Base-by-base conservation (phyloP, 2,329 filamentous ascomycete genomes). In the Colletotrichum cordylinicola region DNA sequence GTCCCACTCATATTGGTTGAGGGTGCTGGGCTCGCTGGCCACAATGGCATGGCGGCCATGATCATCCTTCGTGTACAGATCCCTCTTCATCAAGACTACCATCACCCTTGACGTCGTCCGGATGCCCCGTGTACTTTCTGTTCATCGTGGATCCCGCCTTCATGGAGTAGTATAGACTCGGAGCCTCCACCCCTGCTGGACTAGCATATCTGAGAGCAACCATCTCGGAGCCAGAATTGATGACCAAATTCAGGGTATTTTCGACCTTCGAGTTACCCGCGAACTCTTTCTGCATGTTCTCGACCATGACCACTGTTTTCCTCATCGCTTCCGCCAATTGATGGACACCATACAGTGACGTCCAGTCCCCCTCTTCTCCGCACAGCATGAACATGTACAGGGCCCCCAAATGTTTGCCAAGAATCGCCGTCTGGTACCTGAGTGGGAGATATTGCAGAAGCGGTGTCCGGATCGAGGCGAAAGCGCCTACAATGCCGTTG, bases 391-490 rank as follows among this genome's bases (percentile, higher is more conserved):
- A 74, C 4, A 74, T 74, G 70, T 75, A 75, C 33, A 75, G 48
- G 3, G 70, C 70, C 4, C 70, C 70, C 9, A 75, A 8, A 9
- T 75, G 70, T 39, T 75, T 75, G n/a, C 73, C 73, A 6, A 74
- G 18, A n/a, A 75, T 33, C 15, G 70, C 73, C 7, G 48, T 37
- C 16, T 75, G 73, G 15, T 75, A 75, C 29, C 70, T 39, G 5
- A 74, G 33, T 12, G 73, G 73, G 16, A 75, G 70, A 35, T 75
- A 75, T 21, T 75, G 73, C 16, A 75, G n/a, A 3, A 75, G 61
- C 0, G 56, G 62, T 7, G 70, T 74, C 8, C 70, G 33, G 8
- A 75, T 64, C 6, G 35, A 24, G n/a, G 62, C 31, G 9, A 75
- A 75, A n/a, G 62, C 67, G 4, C 70, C 73, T 10, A 75, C 52